phyloP scores from a whole-genome alignment of 2,329 filamentous ascomycete species.

The Aulographum hederae region DNA sequence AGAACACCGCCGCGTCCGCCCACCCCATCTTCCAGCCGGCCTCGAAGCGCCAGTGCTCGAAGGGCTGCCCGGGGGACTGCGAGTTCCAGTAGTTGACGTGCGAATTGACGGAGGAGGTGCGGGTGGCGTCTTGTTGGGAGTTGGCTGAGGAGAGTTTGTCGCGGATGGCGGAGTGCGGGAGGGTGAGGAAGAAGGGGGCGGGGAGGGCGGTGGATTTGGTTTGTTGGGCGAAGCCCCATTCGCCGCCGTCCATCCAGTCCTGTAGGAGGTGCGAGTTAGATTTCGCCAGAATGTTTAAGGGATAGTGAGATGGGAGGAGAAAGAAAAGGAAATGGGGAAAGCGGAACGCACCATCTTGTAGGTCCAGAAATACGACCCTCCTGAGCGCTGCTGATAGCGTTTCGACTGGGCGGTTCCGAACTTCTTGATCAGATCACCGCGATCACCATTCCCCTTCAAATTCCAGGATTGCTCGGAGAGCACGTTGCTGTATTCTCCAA shows the following conservation, averaged over 20 bases:
- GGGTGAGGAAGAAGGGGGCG: slow-evolving; percentile 19
- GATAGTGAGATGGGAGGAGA: not conserved
- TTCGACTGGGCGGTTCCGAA: slow-evolving; percentile 31
- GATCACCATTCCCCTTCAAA: slow-evolving; percentile 15
- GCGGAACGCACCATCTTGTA: slow-evolving; percentile 31
- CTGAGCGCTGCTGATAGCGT: slow-evolving; percentile 29
- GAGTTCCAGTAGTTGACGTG: slow-evolving; percentile 34
- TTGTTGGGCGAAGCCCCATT: slow-evolving; percentile 40
- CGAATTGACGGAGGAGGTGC: slow-evolving; percentile 17
- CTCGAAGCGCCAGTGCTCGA: slow-evolving; percentile 35
- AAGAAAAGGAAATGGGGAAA: too few species aligned
- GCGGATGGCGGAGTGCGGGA: slow-evolving; percentile 19
- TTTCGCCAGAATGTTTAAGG: too few species aligned
- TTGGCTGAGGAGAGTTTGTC: slow-evolving; percentile 7
- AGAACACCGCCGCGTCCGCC: slow-evolving; percentile 34
- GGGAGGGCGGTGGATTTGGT: slow-evolving; percentile 25
- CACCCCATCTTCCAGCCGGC: slow-evolving; percentile 39
- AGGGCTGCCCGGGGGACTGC: slow-evolving; percentile 18
- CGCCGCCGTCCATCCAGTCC: slow-evolving; percentile 41
- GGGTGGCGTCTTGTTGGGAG: slow-evolving; percentile 15
- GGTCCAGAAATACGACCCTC: slow-evolving; percentile 41
- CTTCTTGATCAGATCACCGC: slow-evolving; percentile 20
- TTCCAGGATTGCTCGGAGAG: slow-evolving; percentile 31
- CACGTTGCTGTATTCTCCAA: slow-evolving; percentile 42
- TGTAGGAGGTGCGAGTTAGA: too few species aligned